Percentiles rank a stretch among this genome's conserved stretches.
phyloP scores from a whole-genome alignment of 1,284 basidiomycete species.

The Ganoderma boninense region DNA sequence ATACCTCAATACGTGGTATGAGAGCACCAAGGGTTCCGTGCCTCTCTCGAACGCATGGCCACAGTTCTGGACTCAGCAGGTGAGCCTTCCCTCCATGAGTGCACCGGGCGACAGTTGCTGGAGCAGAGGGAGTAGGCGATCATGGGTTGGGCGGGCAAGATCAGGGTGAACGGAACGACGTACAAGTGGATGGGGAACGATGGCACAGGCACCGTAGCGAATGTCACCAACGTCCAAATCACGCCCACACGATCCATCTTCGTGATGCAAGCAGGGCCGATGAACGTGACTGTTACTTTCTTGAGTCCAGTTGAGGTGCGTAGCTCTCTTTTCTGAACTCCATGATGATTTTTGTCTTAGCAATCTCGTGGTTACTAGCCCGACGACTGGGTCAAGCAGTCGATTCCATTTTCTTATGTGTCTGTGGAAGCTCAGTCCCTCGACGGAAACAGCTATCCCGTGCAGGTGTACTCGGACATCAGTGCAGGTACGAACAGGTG shows the following conservation, averaged over 20 bases:
- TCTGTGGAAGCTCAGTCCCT: conserved; percentile 40
- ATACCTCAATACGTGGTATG: conserved; percentile 27
- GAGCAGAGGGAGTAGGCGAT: conserved; percentile 4
- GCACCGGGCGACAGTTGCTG: too few relatives aligned
- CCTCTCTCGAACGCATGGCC: conserved; percentile 19
- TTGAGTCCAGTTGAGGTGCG: conserved; percentile 36
- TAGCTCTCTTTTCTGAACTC: background rate
- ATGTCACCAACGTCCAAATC: conserved; percentile 24
- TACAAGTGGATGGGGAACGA: conserved; percentile 33
- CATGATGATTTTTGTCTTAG: too few relatives aligned
- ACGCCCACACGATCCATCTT: conserved; percentile 31
- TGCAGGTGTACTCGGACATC: conserved; percentile 47
- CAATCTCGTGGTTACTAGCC: conserved; percentile 31
- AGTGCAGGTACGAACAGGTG: conserved; percentile 34
- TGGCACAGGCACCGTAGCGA: background rate
- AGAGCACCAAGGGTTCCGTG: background rate
- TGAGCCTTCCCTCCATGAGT: background rate
- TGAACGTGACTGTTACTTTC: conserved; percentile 33
- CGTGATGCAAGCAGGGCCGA: conserved; percentile 31
- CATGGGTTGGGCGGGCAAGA: conserved; percentile 31
- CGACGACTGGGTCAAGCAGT: conserved; percentile 43
- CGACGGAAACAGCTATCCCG: conserved; percentile 42
- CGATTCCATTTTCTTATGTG: conserved; percentile 45
- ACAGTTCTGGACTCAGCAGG: conserved; percentile 17
- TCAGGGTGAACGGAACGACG: conserved; percentile 33